Evolutionary conservation across 345 rosid species (phyloP).

Genomic region (Pistacia integerrima): DNA sequence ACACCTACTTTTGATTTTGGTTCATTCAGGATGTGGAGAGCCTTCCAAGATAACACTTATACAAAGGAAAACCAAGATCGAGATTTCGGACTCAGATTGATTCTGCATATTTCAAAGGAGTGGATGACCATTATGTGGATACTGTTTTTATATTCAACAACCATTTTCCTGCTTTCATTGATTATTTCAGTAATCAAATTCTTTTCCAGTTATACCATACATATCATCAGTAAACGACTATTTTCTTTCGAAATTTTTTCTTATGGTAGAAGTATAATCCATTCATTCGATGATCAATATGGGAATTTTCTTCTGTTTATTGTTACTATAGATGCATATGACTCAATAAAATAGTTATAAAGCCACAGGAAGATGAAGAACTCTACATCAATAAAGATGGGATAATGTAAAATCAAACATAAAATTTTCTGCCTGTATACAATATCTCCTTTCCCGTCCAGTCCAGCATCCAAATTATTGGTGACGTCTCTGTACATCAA

Average conservation of each 20-base stretch:
- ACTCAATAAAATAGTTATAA: too few species aligned
- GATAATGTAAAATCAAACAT: not conserved
- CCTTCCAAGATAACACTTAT: too few species aligned
- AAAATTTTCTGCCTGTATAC: not conserved
- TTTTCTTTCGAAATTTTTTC: not conserved
- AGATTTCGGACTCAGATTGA: not conserved
- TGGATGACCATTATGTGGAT: not conserved
- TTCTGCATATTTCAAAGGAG: too few species aligned
- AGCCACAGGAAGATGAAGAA: too few species aligned
- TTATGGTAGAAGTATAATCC: not conserved
- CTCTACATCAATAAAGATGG: not conserved
- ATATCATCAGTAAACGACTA: too few species aligned
- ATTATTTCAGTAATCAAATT: not conserved
- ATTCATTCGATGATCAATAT: not conserved
- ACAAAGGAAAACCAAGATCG: not conserved
- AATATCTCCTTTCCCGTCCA: not conserved
- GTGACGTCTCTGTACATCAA: not conserved
- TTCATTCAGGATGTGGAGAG: too few species aligned
- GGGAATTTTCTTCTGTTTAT: not conserved
- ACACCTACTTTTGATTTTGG: too few species aligned
- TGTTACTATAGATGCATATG: not conserved
- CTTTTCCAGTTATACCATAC: not conserved
- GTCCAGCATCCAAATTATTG: too few species aligned
- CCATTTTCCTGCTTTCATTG: not conserved
- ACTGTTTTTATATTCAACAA: not conserved